Evolutionary conservation across 805 yeast species (phyloP).

Genomic region (Candida namnaoensis): DNA sequence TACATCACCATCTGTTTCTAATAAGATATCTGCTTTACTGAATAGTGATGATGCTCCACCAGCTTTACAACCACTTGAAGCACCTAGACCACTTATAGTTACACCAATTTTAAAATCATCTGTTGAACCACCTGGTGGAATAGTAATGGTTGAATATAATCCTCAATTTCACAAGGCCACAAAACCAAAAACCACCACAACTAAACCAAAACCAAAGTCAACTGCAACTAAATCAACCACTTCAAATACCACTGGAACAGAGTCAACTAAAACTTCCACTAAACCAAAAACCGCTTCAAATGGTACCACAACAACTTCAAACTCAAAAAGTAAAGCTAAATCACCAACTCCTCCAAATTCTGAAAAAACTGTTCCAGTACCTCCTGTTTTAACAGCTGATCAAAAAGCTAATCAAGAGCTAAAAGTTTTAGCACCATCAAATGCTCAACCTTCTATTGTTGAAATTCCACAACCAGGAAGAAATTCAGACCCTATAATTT

Average conservation of each 20-base stretch:
- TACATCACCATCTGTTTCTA: no score
- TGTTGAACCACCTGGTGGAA: no score
- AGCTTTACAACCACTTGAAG: background rate
- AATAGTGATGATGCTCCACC: background rate
- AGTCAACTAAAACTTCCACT: no score
- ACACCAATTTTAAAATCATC: background rate
- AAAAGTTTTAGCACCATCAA: slow-evolving; percentile 11
- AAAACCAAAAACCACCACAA: background rate
- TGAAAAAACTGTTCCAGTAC: no score
- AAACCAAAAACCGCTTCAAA: no score
- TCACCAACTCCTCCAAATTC: no score
- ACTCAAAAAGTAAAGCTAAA: background rate
- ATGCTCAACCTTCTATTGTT: slow-evolving; percentile 9
- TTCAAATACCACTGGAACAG: no score
- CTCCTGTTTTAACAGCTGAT: slow-evolving; percentile 4
- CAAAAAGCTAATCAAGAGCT: slow-evolving; percentile 12
- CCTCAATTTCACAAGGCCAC: background rate
- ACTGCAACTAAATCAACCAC: no score
- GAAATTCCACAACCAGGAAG: slow-evolving; percentile 4
- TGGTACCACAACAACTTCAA: no score
- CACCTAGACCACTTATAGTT: no score
- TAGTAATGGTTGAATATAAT: no score
- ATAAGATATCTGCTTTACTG: background rate
- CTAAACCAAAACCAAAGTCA: background rate
- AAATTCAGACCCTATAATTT: slow-evolving; percentile 36